These are phyloP conservation scores for Zygoascus ofunaensis DNA, from an alignment of 805 yeast genomes.

Conservation along the genomic window DNA sequence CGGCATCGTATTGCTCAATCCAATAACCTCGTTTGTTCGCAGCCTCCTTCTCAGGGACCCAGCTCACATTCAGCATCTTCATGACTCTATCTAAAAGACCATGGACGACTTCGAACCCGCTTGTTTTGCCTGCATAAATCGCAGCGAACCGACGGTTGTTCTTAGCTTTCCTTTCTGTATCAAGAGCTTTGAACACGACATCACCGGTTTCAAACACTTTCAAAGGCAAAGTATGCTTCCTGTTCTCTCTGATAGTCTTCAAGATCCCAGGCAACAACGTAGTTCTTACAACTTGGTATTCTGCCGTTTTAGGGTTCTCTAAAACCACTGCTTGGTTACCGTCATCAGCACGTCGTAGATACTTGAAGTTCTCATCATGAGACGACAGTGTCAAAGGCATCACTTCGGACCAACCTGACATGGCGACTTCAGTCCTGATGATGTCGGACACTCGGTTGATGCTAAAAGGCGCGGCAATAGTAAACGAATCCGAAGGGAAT, in stretches of 20 bases:
- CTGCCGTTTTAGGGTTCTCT: slow-evolving; percentile 93
- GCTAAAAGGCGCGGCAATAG: slow-evolving; percentile 80
- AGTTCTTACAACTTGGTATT: slow-evolving; percentile 97
- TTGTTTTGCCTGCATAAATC: slow-evolving; percentile 83
- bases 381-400: slow-evolving; percentile 93
- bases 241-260: slow-evolving; percentile 91
- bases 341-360: slow-evolving; percentile 66
- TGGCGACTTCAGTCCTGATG: slow-evolving; percentile 81
- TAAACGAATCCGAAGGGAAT: slow-evolving; percentile 66
- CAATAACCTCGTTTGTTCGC: slow-evolving; percentile 53
- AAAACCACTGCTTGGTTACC: slow-evolving; percentile 73
- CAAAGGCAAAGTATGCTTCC: slow-evolving; percentile 91
- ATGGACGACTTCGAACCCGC: slow-evolving; percentile 91
- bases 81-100: slow-evolving; percentile 90
- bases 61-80: slow-evolving; percentile 88
- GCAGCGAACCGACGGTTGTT: slow-evolving; percentile 96
- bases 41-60: slow-evolving; percentile 43
- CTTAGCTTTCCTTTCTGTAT: slow-evolving; percentile 77
- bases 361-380: slow-evolving; percentile 92
- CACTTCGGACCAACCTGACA: slow-evolving; percentile 93
- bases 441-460: slow-evolving; percentile 88
- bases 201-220: slow-evolving; percentile 94
- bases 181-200: slow-evolving; percentile 73
- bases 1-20: slow-evolving; percentile 36
- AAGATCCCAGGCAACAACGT: slow-evolving; percentile 87